phyloP scores from a whole-genome alignment of 163 green algal genomes.

The Dunaliella salina region DNA sequence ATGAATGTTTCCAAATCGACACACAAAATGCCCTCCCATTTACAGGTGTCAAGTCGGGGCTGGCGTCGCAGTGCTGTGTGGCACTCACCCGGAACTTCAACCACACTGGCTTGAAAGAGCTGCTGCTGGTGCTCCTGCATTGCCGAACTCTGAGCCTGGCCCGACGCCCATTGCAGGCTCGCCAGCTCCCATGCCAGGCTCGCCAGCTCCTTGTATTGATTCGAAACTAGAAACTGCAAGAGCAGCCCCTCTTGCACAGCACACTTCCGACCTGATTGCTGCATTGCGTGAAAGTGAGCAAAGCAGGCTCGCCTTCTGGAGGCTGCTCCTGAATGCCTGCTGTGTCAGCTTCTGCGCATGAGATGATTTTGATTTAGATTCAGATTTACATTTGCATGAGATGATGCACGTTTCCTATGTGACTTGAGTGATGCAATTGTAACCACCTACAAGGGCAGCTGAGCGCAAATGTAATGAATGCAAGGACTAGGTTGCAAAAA shows the following conservation, averaged over 20 bases:
- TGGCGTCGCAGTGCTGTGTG: slow-evolving; percentile 59
- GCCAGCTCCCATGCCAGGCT: neutral
- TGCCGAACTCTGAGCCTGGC: neutral
- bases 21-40: too few species aligned
- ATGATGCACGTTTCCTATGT: neutral
- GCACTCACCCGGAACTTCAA: slow-evolving; percentile 65
- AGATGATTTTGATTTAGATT: neutral
- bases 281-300: neutral
- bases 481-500: too few species aligned
- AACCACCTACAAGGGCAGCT: neutral
- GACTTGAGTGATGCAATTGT: neutral
- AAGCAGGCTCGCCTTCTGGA: neutral
- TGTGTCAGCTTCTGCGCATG: neutral
- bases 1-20: too few species aligned
- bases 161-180: neutral
- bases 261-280: neutral
- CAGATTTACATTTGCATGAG: neutral
- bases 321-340: slow-evolving; percentile 5
- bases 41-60: slow-evolving; percentile 44
- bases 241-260: neutral
- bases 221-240: too few species aligned
- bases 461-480: neutral
- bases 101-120: slow-evolving; percentile 32
- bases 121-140: too few species aligned
- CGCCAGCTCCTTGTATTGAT: too few species aligned